Evolutionary conservation across 2,329 filamentous ascomycete genomes (phyloP).

Genomic region (Escovopsis weberi): DNA sequence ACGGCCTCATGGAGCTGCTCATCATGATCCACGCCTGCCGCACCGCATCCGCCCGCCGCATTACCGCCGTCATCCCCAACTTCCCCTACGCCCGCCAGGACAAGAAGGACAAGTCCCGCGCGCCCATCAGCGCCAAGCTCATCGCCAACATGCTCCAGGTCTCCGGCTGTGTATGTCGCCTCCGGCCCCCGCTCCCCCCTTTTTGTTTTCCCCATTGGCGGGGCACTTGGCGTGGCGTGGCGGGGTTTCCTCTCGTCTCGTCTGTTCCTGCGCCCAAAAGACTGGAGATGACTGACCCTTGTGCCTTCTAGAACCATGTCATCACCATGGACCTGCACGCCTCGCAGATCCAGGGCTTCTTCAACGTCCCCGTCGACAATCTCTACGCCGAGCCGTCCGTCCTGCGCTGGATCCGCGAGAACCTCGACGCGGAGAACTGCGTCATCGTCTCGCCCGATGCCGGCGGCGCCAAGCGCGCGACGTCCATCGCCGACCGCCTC

Average conservation of each 20-base stretch:
- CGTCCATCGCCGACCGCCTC: conserved; percentile 81
- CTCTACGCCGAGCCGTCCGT: conserved; percentile 91
- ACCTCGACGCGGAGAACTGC: conserved; percentile 65
- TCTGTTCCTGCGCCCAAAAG: not conserved
- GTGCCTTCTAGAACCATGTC: conserved; percentile 30
- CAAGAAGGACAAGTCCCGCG: conserved; percentile 87
- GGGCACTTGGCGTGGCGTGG: too few species aligned
- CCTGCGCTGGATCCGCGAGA: conserved; percentile 79
- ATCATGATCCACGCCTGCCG: conserved; percentile 95
- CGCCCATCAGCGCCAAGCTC: conserved; percentile 90
- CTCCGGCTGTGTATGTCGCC: conserved; percentile 51
- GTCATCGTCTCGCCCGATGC: conserved; percentile 94
- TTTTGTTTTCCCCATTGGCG: too few species aligned
- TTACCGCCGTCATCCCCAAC: conserved; percentile 90
- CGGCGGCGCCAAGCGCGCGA: conserved; percentile 86
- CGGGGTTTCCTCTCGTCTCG: too few species aligned
- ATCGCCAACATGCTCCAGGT: conserved; percentile 98
- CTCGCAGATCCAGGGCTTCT: conserved; percentile 90
- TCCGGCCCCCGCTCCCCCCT: too few species aligned
- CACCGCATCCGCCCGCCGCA: conserved; percentile 58
- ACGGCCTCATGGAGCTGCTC: conserved; percentile 92
- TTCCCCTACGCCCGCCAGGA: conserved; percentile 95
- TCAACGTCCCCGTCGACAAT: conserved; percentile 65
- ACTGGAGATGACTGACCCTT: conserved; percentile 1
- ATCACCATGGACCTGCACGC: conserved; percentile 96